phyloP scores from a whole-genome alignment of 768 basidiomycete genomes.

The Boletus edulis region DNA sequence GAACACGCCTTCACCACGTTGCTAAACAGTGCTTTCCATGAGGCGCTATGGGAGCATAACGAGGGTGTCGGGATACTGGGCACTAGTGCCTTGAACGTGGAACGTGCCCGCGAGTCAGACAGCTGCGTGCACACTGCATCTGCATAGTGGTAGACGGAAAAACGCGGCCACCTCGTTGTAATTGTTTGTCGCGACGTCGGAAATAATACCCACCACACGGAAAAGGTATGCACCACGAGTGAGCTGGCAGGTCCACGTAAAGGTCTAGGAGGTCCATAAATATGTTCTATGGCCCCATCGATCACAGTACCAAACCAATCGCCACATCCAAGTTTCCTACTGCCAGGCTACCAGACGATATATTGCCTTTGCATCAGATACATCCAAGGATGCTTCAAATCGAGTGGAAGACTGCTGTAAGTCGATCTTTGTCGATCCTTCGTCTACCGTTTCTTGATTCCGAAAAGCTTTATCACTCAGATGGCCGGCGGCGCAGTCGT shows the following conservation, averaged over 20 bases:
- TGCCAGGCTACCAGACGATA: constrained; percentile 2
- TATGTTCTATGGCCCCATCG: constrained; percentile 8
- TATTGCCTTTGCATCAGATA: background rate
- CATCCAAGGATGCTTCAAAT: constrained; percentile 26
- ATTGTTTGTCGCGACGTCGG: constrained; percentile 12
- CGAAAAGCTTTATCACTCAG: constrained; percentile 31
- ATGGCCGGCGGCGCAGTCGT: constrained; percentile 43
- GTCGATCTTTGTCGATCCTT: constrained; percentile 7
- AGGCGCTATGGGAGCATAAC: constrained; percentile 18
- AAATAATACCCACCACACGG: constrained; percentile 12
- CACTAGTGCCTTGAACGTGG: background rate
- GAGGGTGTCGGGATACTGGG: constrained; percentile 5
- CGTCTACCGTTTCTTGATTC: background rate
- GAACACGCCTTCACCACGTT: constrained; percentile 20
- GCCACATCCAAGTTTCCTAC: constrained; percentile 8
- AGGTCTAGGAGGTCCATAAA: constrained; percentile 20
- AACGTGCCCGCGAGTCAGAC: constrained; percentile 7
- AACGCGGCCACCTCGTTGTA: constrained; percentile 7
- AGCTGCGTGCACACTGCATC: background rate
- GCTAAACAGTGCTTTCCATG: constrained; percentile 8
- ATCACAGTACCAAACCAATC: background rate
- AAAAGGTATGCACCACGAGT: constrained; percentile 12
- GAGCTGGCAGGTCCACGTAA: background rate
- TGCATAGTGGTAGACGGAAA: constrained; percentile 2
- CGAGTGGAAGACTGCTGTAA: constrained; percentile 35